Conservation (phyloP, 768 basidiomycete genomes). For the Collybia sordida region DNA sequence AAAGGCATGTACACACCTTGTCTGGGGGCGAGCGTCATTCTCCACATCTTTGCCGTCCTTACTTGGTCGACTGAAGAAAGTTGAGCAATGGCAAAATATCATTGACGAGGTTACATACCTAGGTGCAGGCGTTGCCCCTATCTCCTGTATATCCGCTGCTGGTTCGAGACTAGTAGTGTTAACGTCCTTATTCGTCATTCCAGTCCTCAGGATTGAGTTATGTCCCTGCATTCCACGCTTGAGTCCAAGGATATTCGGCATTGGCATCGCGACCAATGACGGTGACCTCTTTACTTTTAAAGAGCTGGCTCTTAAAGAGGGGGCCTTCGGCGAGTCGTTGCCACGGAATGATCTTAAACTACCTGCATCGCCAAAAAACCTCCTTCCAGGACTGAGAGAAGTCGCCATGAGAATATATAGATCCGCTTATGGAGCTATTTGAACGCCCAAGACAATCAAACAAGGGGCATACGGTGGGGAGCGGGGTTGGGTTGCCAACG, state of each 20-base stretch:
- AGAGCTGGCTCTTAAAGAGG: constrained; percentile 20
- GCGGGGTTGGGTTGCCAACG: background rate
- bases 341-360: constrained; percentile 21
- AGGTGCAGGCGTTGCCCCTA: constrained; percentile 2
- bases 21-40: constrained; percentile 1
- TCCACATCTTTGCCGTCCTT: background rate
- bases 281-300: constrained; percentile 18
- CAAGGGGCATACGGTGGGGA: background rate
- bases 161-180: constrained; percentile 2
- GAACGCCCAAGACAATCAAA: background rate
- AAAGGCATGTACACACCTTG: constrained; percentile 4
- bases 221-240: constrained; percentile 9
- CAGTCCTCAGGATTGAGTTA: background rate
- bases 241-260: constrained; percentile 17
- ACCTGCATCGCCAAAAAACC: constrained; percentile 19
- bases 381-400: constrained; percentile 4
- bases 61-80: constrained; percentile 1
- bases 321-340: constrained; percentile 14
- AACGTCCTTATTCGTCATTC: constrained; percentile 9
- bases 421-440: too few species aligned
- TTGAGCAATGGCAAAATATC: background rate
- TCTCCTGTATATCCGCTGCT: background rate
- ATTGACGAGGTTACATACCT: constrained; percentile 6
- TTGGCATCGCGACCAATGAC: background rate
- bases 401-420: constrained; percentile 6